Evolutionary conservation across 768 basidiomycete species (phyloP).

Genomic region (Mycena crocata): DNA sequence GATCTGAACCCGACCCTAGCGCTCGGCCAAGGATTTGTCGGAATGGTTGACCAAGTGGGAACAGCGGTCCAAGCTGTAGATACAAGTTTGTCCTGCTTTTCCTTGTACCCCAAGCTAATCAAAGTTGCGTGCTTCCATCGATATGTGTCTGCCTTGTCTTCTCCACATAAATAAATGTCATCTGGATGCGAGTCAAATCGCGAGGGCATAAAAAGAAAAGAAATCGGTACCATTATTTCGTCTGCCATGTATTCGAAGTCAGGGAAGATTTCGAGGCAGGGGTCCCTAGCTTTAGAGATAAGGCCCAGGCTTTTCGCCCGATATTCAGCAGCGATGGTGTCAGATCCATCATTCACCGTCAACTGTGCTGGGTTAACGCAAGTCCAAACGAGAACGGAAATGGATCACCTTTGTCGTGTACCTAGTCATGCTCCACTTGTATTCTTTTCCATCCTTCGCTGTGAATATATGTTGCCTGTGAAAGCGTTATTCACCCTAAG

Average conservation of each 20-base stretch:
- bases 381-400: background rate
- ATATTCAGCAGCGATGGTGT: constrained; percentile 23
- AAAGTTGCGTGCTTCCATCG: constrained; percentile 8
- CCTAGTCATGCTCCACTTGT: constrained; percentile 1
- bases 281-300: background rate
- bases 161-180: constrained; percentile 22
- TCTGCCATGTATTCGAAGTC: constrained; percentile 22
- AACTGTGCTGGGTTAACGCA: constrained; percentile 4
- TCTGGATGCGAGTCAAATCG: background rate
- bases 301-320: constrained; percentile 12
- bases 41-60: constrained; percentile 24
- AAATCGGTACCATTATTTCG: constrained; percentile 21
- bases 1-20: background rate
- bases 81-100: background rate
- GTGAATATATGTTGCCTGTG: constrained; percentile 15
- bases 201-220: background rate
- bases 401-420: background rate
- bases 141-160: constrained; percentile 1
- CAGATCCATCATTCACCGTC: constrained; percentile 20
- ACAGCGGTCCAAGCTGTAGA: constrained; percentile 11
- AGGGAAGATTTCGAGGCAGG: constrained; percentile 17
- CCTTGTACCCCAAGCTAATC: background rate
- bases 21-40: constrained; percentile 11
- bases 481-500: background rate
- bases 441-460: constrained; percentile 24